phyloP scores from a whole-genome alignment of 140 eudicot genomes.

The Stevia rebaudiana region DNA sequence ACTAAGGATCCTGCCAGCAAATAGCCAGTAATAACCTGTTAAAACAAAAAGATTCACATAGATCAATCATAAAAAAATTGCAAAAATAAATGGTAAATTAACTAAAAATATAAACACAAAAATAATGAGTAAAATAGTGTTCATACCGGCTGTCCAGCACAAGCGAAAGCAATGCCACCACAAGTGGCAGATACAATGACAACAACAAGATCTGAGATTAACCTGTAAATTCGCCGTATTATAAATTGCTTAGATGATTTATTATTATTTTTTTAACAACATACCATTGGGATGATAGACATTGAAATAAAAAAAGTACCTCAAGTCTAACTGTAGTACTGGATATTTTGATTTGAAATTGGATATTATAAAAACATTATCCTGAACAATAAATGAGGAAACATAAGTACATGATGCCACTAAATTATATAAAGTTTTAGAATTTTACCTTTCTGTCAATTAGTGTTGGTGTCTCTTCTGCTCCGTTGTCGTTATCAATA shows the following conservation, averaged over 20 bases:
- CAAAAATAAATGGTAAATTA: neutral
- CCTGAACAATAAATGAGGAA: conserved; percentile 42
- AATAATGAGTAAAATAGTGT: conserved; percentile 15
- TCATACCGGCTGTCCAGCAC: conserved; percentile 99
- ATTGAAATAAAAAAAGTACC: conserved; percentile 34
- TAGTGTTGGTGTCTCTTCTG: conserved; percentile 88
- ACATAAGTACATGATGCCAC: neutral
- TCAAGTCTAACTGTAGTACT: conserved; percentile 84
- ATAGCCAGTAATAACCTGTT: conserved; percentile 94
- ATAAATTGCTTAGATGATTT: conserved; percentile 6
- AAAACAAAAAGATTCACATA: conserved; percentile 16
- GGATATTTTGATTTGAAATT: conserved; percentile 92
- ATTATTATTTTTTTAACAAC: conserved; percentile 8
- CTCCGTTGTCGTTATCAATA: conserved; percentile 85
- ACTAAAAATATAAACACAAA: conserved; percentile 13
- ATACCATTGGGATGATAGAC: neutral
- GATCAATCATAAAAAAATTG: conserved; percentile 10
- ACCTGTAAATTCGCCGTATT: conserved; percentile 39
- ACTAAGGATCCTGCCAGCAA: conserved; percentile 92
- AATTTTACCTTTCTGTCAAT: conserved; percentile 79
- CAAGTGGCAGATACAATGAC: conserved; percentile 99
- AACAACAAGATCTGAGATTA: conserved; percentile 93
- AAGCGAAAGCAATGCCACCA: conserved; percentile 98
- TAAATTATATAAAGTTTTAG: neutral
- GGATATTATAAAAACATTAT: conserved; percentile 92